phyloP scores from a whole-genome alignment of 1,139 yeast genomes.

The Geotrichum fermentans region DNA sequence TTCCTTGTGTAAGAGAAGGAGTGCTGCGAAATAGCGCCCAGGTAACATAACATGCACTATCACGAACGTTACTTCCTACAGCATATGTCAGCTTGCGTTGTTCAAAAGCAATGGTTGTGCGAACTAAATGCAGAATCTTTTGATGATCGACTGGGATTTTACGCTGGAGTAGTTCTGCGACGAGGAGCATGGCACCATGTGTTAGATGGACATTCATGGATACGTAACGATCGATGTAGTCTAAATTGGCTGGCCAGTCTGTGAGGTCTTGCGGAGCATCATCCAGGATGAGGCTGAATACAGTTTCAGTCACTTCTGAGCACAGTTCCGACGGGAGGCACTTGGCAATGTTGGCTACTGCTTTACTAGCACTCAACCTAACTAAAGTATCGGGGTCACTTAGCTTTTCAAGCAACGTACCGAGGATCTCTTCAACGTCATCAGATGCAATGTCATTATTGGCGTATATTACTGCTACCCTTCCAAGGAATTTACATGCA shows the following conservation, averaged over 20 bases:
- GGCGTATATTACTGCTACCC: constrained; percentile 28
- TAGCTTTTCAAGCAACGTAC: constrained; percentile 23
- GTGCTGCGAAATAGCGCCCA: constrained; percentile 57
- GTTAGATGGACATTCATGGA: constrained; percentile 37
- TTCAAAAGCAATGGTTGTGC: constrained; percentile 48
- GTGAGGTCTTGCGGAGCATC: constrained; percentile 17
- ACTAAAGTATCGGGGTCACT: constrained; percentile 41
- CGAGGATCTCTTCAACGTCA: constrained; percentile 6
- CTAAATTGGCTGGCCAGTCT: constrained; percentile 2
- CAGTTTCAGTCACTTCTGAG: constrained; percentile 36
- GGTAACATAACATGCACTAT: constrained; percentile 73
- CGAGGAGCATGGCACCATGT: constrained; percentile 44
- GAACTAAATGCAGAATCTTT: constrained; percentile 28
- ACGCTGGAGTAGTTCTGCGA: constrained; percentile 45
- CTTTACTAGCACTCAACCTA: constrained; percentile 46
- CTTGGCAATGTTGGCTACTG: constrained; percentile 41
- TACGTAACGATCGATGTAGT: constrained; percentile 21
- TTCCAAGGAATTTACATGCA: constrained; percentile 39
- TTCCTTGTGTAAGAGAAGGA: constrained; percentile 29
- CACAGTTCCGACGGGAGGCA: constrained; percentile 34
- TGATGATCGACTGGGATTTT: constrained; percentile 26
- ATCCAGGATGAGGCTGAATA: constrained; percentile 33
- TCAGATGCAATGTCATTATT: constrained; percentile 8
- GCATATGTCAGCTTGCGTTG: constrained; percentile 48
- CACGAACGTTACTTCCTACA: constrained; percentile 67